These are phyloP conservation scores for Lagenaria siceraria DNA, from an alignment of 306 rosid species.

Conservation along the genomic window DNA sequence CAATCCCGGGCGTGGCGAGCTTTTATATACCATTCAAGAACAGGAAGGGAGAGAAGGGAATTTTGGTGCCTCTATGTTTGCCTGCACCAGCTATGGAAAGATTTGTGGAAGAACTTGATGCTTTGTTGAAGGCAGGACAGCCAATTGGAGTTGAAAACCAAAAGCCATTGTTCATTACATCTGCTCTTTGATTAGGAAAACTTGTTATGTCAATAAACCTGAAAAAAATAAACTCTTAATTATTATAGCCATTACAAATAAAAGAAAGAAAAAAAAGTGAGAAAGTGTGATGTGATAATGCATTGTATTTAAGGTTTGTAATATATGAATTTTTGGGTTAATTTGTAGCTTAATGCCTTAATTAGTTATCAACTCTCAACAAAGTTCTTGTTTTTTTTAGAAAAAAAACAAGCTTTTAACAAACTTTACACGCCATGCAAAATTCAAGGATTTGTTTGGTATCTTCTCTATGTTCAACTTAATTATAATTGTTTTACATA, in stretches of 20 bases:
- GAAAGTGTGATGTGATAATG: not conserved
- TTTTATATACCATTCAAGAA: constrained; percentile 24
- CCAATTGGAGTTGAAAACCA: not conserved
- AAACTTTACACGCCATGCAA: too few relatives aligned
- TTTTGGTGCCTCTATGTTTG: constrained; percentile 35
- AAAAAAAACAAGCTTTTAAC: too few relatives aligned
- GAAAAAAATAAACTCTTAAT: not conserved
- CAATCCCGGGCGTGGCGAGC: constrained; percentile 35
- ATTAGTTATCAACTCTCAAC: not conserved
- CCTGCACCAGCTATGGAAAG: constrained; percentile 35
- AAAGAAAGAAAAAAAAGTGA: not conserved
- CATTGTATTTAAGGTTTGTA: not conserved
- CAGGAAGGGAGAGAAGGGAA: constrained; percentile 27
- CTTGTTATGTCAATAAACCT: not conserved
- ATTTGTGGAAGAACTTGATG: constrained; percentile 22
- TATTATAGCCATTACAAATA: not conserved
- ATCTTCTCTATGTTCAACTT: too few relatives aligned
- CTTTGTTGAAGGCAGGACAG: not conserved
- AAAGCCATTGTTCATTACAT: not conserved
- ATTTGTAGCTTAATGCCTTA: not conserved
- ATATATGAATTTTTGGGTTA: not conserved
- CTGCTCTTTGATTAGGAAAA: not conserved
- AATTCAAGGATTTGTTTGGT: too few relatives aligned
- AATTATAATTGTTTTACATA: too few relatives aligned
- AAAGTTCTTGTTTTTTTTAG: too few relatives aligned